A percentile compares a stretch with the other conserved stretches of the same genome.
Conservation (phyloP, 2,329 filamentous ascomycete genomes). For the Trichoderma sp. region DNA sequence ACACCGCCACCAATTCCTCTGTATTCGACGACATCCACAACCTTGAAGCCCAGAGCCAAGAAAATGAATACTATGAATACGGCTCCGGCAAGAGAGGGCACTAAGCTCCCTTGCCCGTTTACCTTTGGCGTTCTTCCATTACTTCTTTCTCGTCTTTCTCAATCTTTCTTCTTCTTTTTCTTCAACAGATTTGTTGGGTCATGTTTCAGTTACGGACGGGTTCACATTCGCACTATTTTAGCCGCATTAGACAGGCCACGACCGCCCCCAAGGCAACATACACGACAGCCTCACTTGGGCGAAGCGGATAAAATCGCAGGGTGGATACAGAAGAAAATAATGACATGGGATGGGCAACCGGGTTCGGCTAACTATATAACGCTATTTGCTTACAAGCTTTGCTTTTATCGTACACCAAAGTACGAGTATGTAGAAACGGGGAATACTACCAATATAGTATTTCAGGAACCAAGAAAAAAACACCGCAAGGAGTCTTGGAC, state of each 20-base stretch:
- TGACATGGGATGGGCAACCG: not conserved
- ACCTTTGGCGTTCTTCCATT: not conserved
- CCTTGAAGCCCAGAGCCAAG: constrained; percentile 35
- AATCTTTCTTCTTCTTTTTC: not conserved
- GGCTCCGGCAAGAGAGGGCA: not conserved
- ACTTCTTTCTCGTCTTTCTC: not conserved
- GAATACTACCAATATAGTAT: not conserved
- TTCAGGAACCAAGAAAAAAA: not conserved
- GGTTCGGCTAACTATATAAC: constrained; percentile 1
- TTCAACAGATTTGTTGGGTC: not conserved
- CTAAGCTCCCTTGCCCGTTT: not conserved
- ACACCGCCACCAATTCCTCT: constrained; percentile 22
- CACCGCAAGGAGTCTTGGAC: not conserved
- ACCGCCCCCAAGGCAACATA: not conserved
- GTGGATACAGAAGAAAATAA: not conserved
- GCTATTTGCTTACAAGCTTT: not conserved
- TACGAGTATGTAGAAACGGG: not conserved
- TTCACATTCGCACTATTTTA: constrained; percentile 5
- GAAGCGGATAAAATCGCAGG: not conserved
- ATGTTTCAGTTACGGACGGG: not conserved
- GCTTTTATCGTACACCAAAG: not conserved
- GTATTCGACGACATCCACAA: constrained; percentile 33
- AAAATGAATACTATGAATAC: constrained; percentile 24
- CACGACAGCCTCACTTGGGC: not conserved
- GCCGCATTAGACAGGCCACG: not conserved